Evolutionary conservation across 306 rosid species (phyloP).

Genomic region (peach (Prunus persica)): DNA sequence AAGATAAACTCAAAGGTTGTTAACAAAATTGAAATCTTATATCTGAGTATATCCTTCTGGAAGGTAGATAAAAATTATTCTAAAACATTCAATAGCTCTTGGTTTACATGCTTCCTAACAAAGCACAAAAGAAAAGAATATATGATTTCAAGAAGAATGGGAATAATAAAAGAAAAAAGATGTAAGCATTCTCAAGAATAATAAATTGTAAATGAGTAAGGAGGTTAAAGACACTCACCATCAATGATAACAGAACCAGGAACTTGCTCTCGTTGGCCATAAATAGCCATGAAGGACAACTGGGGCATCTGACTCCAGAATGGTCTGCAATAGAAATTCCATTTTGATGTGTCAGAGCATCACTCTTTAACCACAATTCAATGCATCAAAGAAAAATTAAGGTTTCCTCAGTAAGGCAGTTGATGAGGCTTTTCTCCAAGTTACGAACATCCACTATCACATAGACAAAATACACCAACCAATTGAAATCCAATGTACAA

Average conservation of each 20-base stretch:
- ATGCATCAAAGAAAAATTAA: background rate
- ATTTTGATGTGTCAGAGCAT: background rate
- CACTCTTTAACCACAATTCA: background rate
- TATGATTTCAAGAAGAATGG: background rate
- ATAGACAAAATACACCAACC: background rate
- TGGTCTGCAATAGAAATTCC: conserved; percentile 42
- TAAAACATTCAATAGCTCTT: background rate
- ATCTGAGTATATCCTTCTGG: background rate
- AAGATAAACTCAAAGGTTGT: background rate
- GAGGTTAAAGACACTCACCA: conserved; percentile 40
- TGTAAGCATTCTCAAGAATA: background rate
- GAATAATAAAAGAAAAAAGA: background rate
- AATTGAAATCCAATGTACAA: background rate
- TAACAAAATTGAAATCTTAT: background rate
- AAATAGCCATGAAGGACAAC: conserved; percentile 54
- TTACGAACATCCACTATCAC: background rate
- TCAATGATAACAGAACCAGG: conserved; percentile 80
- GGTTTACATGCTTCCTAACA: background rate
- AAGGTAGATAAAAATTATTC: background rate
- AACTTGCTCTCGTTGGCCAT: conserved; percentile 55
- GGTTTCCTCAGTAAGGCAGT: background rate
- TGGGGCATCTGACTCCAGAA: conserved; percentile 30
- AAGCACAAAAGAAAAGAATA: background rate
- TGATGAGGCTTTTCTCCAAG: background rate
- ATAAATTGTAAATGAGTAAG: background rate